Evolutionary conservation across 73 alveolate genomes (phyloP).

Genomic region (Tetrahymena elliotti): DNA sequence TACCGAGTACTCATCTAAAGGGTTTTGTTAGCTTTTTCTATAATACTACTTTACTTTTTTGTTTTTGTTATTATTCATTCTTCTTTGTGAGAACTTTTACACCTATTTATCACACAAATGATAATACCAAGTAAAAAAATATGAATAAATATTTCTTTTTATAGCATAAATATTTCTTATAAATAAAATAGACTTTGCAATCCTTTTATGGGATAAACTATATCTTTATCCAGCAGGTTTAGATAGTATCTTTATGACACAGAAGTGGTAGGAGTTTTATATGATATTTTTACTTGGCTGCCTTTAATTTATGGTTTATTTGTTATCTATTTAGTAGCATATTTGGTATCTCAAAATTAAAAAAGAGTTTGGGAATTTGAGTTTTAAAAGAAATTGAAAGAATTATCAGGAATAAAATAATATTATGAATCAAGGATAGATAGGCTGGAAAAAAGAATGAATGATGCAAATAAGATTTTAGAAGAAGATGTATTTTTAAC

Average conservation of each 20-base stretch:
- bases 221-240: background rate
- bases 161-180: background rate
- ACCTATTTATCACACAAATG: background rate
- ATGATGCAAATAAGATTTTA: background rate
- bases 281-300: background rate
- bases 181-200: background rate
- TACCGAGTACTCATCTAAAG: background rate
- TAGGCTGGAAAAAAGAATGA: background rate
- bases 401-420: background rate
- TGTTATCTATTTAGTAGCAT: background rate
- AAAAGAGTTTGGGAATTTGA: background rate
- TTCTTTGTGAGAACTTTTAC: background rate
- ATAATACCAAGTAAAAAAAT: background rate
- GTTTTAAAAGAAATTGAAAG: background rate
- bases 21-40: background rate
- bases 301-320: background rate
- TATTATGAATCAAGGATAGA: background rate
- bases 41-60: background rate
- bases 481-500: background rate
- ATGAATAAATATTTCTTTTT: background rate
- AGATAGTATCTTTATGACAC: background rate
- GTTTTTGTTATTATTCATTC: background rate
- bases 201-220: background rate
- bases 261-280: background rate
- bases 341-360: background rate